Evolutionary conservation across 169 alveolate genomes (phyloP).

Genomic region (Plasmodium yoelii): DNA sequence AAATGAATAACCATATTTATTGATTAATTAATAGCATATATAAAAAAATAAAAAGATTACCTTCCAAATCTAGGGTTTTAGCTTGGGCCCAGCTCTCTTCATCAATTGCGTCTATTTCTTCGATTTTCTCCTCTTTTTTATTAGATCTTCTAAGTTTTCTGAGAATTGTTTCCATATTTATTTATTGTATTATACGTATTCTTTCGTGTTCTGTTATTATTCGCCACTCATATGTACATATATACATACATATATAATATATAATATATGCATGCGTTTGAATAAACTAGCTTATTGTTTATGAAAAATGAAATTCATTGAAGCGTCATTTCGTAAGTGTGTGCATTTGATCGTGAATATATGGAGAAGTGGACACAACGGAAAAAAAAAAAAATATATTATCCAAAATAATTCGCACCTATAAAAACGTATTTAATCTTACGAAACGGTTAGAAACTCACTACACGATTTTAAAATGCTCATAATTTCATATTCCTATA

Average conservation of each 20-base stretch:
- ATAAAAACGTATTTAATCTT: not conserved
- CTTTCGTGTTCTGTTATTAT: not conserved
- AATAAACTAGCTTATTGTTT: constrained; percentile 1
- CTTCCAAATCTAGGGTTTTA: constrained; percentile 56
- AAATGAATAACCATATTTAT: too few species aligned
- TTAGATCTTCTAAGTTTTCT: constrained; percentile 63
- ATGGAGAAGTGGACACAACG: not conserved
- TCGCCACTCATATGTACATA: not conserved
- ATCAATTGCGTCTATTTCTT: constrained; percentile 52
- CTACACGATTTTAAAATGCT: not conserved
- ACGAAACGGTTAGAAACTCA: not conserved
- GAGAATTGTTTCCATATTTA: constrained; percentile 65
- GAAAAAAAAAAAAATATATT: not conserved
- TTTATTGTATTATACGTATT: constrained; percentile 4
- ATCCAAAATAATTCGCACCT: not conserved
- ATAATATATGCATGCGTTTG: not conserved
- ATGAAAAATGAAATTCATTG: constrained; percentile 10
- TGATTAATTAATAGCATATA: too few species aligned
- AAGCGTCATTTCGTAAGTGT: constrained; percentile 17
- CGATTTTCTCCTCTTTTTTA: constrained; percentile 32
- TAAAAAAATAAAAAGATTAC: constrained; percentile 7
- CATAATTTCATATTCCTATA: not conserved
- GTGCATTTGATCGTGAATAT: not conserved
- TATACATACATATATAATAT: too few species aligned
- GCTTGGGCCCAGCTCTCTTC: constrained; percentile 69